phyloP scores from a whole-genome alignment of 2,329 filamentous ascomycete genomes.

The Aaosphaeria pasadenensis region DNA sequence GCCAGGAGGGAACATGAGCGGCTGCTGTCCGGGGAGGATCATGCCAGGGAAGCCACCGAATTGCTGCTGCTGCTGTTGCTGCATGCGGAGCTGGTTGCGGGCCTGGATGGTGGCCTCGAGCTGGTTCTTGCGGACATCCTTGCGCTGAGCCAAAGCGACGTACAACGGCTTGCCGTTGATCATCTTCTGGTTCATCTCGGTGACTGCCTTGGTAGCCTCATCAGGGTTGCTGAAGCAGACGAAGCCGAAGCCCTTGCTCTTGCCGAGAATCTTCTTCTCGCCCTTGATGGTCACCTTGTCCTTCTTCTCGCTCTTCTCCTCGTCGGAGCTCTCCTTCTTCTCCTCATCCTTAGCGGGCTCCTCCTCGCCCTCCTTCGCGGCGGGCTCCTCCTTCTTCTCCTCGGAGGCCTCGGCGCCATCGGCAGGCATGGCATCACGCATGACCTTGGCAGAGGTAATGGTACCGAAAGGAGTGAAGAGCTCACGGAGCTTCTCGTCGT shows the following conservation, averaged over 20 bases:
- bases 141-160: constrained; percentile 96
- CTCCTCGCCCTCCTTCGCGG: constrained; percentile 47
- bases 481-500: constrained; percentile 95
- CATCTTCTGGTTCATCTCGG: constrained; percentile 99
- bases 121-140: constrained; percentile 98
- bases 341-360: constrained; percentile 55
- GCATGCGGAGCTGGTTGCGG: constrained; percentile 97
- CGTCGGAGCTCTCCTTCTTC: constrained; percentile 57
- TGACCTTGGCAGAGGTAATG: constrained; percentile 98
- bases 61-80: constrained; percentile 79
- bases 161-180: constrained; percentile 94
- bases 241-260: constrained; percentile 99
- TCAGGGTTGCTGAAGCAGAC: constrained; percentile 99
- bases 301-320: constrained; percentile 55
- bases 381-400: constrained; percentile 47
- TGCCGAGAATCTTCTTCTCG: constrained; percentile 71
- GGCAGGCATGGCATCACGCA: constrained; percentile 72
- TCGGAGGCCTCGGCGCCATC: constrained; percentile 49
- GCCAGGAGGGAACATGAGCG: constrained; percentile 55
- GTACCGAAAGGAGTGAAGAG: constrained; percentile 89
- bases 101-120: constrained; percentile 99
- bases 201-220: constrained; percentile 97
- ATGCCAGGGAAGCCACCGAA: constrained; percentile 61
- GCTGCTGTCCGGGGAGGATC: constrained; percentile 76
- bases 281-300: constrained; percentile 55